Evolutionary conservation across 176 grass and related monocot genomes (phyloP).

Genomic region (Oryza officinalis): DNA sequence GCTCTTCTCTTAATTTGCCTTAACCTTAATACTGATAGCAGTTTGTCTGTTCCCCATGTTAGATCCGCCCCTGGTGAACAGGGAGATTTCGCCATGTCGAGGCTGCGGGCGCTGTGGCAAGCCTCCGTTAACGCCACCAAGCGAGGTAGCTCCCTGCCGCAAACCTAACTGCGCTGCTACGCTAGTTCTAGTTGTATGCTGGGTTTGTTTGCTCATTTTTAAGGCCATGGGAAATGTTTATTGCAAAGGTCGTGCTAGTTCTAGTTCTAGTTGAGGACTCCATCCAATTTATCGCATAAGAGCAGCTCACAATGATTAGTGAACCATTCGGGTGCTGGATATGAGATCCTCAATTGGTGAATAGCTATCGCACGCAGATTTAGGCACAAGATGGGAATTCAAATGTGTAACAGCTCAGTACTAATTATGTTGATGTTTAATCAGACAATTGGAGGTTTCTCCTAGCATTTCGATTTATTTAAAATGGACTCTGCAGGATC

Average conservation of each 20-base stretch:
- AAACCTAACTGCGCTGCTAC: not conserved
- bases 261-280: too few species aligned
- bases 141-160: conserved; percentile 46
- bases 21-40: too few species aligned
- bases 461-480: conserved; percentile 18
- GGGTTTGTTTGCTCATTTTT: not conserved
- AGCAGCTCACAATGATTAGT: not conserved
- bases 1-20: too few species aligned
- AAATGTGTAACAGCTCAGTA: not conserved
- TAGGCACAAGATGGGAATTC: not conserved
- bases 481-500: not conserved
- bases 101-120: conserved; percentile 63
- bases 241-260: not conserved
- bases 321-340: not conserved
- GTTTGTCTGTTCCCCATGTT: too few species aligned
- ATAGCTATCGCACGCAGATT: not conserved
- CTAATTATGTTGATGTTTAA: not conserved
- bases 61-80: too few species aligned
- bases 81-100: conserved; percentile 46
- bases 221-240: not conserved
- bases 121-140: conserved; percentile 73
- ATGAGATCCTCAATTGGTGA: not conserved
- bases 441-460: not conserved
- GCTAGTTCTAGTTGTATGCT: not conserved
- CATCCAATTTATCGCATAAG: too few species aligned